These are phyloP conservation scores for Saccharum officinarum DNA, from an alignment of 176 grass and related monocot species.

Conservation along the genomic window DNA sequence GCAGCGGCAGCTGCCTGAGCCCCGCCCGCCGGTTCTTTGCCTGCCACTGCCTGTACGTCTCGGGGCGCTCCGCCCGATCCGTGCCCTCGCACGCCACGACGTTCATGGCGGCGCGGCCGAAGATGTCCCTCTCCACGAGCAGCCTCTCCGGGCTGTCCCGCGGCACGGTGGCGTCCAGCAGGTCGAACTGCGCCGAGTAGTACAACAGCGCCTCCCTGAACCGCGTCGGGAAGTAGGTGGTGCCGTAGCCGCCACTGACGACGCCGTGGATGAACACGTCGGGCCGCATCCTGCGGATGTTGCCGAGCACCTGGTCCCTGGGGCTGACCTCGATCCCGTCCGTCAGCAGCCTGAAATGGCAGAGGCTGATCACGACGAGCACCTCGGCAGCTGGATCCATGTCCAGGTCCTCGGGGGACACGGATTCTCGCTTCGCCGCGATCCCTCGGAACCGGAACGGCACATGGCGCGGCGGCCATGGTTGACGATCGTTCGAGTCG, in stretches of 20 bases:
- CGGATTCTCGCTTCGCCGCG: constrained; percentile 37
- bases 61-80: constrained; percentile 46
- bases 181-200: constrained; percentile 40
- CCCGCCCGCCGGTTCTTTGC: constrained; percentile 30
- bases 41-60: constrained; percentile 59
- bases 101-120: constrained; percentile 31
- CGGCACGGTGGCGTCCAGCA: constrained; percentile 26
- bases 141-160: constrained; percentile 25
- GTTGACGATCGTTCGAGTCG: no score
- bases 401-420: constrained; percentile 16
- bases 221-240: constrained; percentile 49
- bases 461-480: no score
- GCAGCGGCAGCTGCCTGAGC: constrained; percentile 38
- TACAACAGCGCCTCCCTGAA: constrained; percentile 48
- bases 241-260: constrained; percentile 35
- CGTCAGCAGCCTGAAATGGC: constrained; percentile 39
- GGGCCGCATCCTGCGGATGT: constrained; percentile 40
- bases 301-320: constrained; percentile 34
- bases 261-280: constrained; percentile 56
- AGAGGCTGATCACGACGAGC: constrained; percentile 42
- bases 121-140: constrained; percentile 40
- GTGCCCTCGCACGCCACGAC: constrained; percentile 54
- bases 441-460: constrained; percentile 46
- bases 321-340: constrained; percentile 37
- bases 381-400: constrained; percentile 24